phyloP scores from a whole-genome alignment of 305 asterid genomes.

The Rubia tinctorum region DNA sequence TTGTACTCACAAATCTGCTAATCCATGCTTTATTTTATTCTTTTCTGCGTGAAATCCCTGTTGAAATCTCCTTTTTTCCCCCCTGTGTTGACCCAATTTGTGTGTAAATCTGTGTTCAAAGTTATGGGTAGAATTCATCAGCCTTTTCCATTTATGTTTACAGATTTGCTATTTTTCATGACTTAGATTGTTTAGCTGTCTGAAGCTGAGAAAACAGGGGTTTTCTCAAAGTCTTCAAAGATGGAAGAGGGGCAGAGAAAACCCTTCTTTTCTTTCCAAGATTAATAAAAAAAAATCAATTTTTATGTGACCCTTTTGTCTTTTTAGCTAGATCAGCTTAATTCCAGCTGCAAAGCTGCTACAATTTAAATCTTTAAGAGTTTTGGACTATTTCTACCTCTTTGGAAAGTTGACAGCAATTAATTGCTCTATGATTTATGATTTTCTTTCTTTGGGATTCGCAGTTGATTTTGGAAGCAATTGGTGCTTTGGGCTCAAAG shows the following conservation, averaged over 20 bases:
- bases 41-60: background rate
- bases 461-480: constrained; percentile 81
- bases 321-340: constrained; percentile 5
- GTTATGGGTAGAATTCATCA: background rate
- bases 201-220: background rate
- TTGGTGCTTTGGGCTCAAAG: constrained; percentile 53
- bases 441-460: background rate
- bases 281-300: background rate
- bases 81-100: background rate
- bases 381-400: background rate
- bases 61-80: background rate
- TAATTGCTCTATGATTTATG: background rate
- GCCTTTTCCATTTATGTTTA: background rate
- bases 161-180: background rate
- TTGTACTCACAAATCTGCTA: constrained; percentile 7
- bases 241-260: background rate
- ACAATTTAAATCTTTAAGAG: background rate
- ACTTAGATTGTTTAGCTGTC: background rate
- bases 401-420: background rate
- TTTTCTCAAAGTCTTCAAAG: background rate
- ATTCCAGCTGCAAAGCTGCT: constrained; percentile 13
- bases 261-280: background rate
- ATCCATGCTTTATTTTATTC: background rate
- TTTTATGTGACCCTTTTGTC: constrained; percentile 2
- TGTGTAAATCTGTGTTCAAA: background rate